A percentile compares a stretch with the other conserved stretches of the same genome.
phyloP scores from a whole-genome alignment of 2,329 filamentous ascomycete species.

The Apiospora aurea region DNA sequence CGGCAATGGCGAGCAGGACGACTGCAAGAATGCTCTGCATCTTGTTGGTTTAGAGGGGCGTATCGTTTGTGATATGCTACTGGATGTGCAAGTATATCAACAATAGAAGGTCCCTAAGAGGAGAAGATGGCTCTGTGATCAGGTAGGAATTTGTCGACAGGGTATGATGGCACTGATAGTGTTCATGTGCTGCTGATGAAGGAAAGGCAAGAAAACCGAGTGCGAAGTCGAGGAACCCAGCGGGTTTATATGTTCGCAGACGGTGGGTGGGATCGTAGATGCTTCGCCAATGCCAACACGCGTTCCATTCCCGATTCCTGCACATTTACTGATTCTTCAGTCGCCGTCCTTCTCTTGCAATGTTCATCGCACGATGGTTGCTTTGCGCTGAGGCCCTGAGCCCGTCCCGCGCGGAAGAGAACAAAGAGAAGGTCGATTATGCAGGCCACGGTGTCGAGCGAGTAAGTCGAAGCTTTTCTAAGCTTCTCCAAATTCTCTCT shows the following conservation, averaged over 20 bases:
- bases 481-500: neutral
- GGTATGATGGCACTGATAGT: neutral
- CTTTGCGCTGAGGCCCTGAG: neutral
- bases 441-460: neutral
- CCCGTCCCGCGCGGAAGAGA: neutral
- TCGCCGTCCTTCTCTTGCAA: neutral
- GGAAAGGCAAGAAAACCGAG: neutral
- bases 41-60: neutral
- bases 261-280: too few relatives aligned
- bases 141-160: neutral
- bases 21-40: constrained; percentile 6
- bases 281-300: neutral
- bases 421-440: neutral
- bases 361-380: neutral
- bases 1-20: constrained; percentile 15
- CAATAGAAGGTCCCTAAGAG: neutral
- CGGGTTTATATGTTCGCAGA: neutral
- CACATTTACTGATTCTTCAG: neutral
- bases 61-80: neutral
- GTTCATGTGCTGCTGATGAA: neutral
- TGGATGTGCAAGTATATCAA: neutral
- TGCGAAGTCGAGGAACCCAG: neutral
- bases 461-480: neutral
- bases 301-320: neutral
- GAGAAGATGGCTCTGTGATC: neutral